Base-by-base conservation (phyloP, 148 eudicot species). In the Oxyria digyna region DNA sequence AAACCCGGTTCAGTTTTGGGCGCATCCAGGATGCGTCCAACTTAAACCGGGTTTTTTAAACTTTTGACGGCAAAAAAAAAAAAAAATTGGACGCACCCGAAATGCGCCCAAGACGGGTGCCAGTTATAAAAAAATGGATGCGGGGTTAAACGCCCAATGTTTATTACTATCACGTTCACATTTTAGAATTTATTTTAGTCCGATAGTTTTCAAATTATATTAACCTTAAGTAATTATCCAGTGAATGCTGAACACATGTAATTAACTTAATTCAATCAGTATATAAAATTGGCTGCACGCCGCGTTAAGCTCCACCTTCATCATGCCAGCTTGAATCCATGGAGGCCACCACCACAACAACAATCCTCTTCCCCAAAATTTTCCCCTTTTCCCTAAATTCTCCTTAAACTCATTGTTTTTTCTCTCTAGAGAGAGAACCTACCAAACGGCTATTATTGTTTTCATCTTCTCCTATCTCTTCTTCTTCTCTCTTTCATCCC, bases 361-460 rank as follows among this genome's bases (percentile, higher is more conserved):
- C 62, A 54, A 54, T 24, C 11, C 62, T 54, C 31, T 24, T 8
- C 15, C 62, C 62, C 62, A 23, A 54, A 52, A 54, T 6, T 24
- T 54, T 26, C 62, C 50, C 27, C 62, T 50, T 50, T 24, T 50
- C n/a, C 57, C 57, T 23, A 50, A 50, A 50, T 6, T 20, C 21
- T 50, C 27, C 57, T 31, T 23, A 54, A 54, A 12, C 27, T 24
- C 26, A 24, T 54, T 23, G 0, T 54, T 20, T 24, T 7, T 23
- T 24, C 31, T 11, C 31, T 59, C 18, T 27, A 66, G 69, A 66
- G 27, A 66, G 46, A 41, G 31, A 38, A 66, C 2, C 26, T 26
- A 66, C 45, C 69, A 66, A 66, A 66, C 43, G 69, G 69, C 45
- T 66, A 66, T 66, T 37, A 66, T 66, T 66, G 43, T 38, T 38